These are phyloP conservation scores for Drosera spatulata DNA, from an alignment of 179 eudicot genomes.

Conservation along the genomic window DNA sequence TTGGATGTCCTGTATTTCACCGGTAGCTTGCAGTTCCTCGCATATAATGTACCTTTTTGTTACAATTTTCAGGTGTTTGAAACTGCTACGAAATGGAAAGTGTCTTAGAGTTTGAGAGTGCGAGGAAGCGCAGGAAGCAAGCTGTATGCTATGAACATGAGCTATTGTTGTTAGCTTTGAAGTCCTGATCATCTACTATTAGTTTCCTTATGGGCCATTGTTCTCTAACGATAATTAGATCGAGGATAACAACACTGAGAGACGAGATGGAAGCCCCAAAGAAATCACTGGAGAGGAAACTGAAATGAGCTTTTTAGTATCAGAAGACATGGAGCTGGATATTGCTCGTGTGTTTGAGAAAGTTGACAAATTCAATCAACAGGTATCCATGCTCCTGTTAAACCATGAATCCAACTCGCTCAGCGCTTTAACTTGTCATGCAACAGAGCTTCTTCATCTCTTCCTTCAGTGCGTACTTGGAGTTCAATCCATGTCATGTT, in stretches of 20 bases:
- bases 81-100: slow-evolving; percentile 31
- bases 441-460: too few relatives aligned
- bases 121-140: slow-evolving; percentile 46
- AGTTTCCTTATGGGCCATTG: slow-evolving; percentile 7
- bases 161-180: too few relatives aligned
- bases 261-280: slow-evolving; percentile 24
- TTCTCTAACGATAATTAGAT: slow-evolving; percentile 23
- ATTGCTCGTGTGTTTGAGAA: slow-evolving; percentile 57
- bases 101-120: slow-evolving; percentile 18
- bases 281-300: slow-evolving; percentile 37
- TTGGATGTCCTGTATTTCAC: not conserved
- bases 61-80: slow-evolving; percentile 9
- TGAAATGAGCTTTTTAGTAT: slow-evolving; percentile 35
- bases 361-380: too few relatives aligned
- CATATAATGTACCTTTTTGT: not conserved
- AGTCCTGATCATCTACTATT: too few relatives aligned
- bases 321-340: slow-evolving; percentile 73
- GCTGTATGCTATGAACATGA: too few relatives aligned
- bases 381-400: slow-evolving; percentile 31
- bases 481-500: not conserved
- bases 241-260: slow-evolving; percentile 29
- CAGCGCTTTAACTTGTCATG: too few relatives aligned
- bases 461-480: not conserved
- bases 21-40: too few relatives aligned
- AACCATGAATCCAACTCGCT: too few relatives aligned